phyloP scores from a whole-genome alignment of 2,329 filamentous ascomycete species.

The Aspergillus spinulosporus region DNA sequence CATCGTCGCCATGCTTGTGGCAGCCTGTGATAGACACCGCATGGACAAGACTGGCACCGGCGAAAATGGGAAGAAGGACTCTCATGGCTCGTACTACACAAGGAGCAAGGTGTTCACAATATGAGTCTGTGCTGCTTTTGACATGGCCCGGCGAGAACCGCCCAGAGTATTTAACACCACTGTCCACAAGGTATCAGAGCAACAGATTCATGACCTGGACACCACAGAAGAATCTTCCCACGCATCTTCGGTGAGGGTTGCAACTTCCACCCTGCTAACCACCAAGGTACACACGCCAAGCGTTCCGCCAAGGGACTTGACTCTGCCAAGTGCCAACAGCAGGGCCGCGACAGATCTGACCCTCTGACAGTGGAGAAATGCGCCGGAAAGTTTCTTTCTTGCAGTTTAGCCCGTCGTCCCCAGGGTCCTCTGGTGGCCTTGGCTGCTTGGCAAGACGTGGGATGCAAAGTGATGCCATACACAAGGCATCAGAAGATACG shows the following conservation, averaged over 20 bases:
- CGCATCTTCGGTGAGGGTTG: conserved; percentile 1
- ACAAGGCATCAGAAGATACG: neutral
- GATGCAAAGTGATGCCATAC: conserved; percentile 4
- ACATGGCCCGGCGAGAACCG: neutral
- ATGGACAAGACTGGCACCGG: conserved; percentile 19
- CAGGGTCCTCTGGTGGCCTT: conserved; percentile 15
- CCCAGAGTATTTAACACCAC: conserved; percentile 4
- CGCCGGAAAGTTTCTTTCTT: neutral
- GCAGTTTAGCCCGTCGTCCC: conserved; percentile 11
- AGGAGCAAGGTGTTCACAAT: neutral
- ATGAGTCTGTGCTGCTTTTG: neutral
- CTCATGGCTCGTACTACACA: conserved; percentile 5
- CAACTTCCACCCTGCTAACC: conserved; percentile 18
- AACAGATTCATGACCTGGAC: neutral
- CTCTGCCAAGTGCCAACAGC: neutral
- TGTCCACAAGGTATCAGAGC: conserved; percentile 11
- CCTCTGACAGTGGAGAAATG: neutral
- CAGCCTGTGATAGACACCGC: conserved; percentile 54
- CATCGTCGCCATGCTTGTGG: conserved; percentile 47
- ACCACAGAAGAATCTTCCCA: conserved; percentile 4
- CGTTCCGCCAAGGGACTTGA: conserved; percentile 2
- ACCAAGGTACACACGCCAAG: conserved; percentile 29
- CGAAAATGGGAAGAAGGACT: conserved; percentile 8
- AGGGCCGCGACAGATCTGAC: neutral
- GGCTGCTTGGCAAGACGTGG: conserved; percentile 14